Conservation (phyloP, 1,284 basidiomycete genomes). For the Kalmanozyma brasiliensis region DNA sequence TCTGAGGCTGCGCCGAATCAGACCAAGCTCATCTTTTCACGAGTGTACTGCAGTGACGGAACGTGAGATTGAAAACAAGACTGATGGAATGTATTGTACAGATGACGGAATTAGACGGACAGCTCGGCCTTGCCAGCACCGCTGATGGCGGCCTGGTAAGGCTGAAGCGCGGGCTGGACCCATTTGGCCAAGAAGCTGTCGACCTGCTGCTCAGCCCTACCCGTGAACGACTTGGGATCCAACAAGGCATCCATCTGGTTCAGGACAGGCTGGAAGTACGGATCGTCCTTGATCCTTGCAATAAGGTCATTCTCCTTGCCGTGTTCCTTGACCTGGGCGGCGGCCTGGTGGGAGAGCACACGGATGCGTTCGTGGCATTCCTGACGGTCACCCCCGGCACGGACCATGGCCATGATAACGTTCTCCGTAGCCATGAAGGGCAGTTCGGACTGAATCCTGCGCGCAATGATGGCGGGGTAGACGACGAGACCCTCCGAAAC, state of each 20-base stretch:
- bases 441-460: constrained; percentile 90
- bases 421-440: constrained; percentile 98
- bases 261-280: constrained; percentile 75
- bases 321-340: constrained; percentile 90
- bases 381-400: constrained; percentile 91
- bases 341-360: constrained; percentile 96
- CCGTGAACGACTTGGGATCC: constrained; percentile 57
- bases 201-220: constrained; percentile 64
- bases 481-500: constrained; percentile 97
- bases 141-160: constrained; percentile 75
- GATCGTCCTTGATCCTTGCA: constrained; percentile 79
- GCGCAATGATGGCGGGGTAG: constrained; percentile 92
- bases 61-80: no score
- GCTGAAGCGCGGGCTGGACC: constrained; percentile 85
- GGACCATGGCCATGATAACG: constrained; percentile 99
- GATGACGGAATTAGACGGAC: constrained; percentile 39
- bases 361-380: constrained; percentile 95
- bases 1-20: constrained; percentile 16
- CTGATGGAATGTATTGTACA: no score
- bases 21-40: not conserved
- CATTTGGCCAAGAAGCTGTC: constrained; percentile 81
- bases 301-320: constrained; percentile 97
- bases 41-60: not conserved
- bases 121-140: constrained; percentile 74
- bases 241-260: constrained; percentile 69